Conservation (phyloP, 2,329 filamentous ascomycete species). For the Cladosporium colombiae region DNA sequence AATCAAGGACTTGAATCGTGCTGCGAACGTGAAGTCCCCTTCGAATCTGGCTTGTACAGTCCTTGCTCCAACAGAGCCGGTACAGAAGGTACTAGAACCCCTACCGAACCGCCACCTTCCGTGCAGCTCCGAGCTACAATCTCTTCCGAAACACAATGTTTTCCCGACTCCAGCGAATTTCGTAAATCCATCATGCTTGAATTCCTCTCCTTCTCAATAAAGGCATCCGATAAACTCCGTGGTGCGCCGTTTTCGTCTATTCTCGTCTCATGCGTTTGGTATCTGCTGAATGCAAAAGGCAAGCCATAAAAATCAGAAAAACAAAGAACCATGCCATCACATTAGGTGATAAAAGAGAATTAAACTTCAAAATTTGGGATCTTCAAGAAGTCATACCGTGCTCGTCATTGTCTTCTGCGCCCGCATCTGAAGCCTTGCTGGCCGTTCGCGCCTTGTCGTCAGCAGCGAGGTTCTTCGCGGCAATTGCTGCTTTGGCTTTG, state of each 20-base stretch:
- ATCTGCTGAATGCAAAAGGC: slow-evolving; percentile 17
- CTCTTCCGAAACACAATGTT: too few relatives aligned
- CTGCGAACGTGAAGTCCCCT: too few relatives aligned
- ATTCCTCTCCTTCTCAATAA: background rate
- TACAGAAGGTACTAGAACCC: too few relatives aligned
- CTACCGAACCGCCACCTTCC: too few relatives aligned
- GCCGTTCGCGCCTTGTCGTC: background rate
- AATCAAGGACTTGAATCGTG: too few relatives aligned
- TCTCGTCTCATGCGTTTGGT: slow-evolving; percentile 11
- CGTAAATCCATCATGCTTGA: background rate
- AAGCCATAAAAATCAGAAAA: slow-evolving; percentile 17
- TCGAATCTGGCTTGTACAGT: too few relatives aligned
- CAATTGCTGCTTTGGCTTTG: slow-evolving; percentile 19
- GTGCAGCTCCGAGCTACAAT: too few relatives aligned
- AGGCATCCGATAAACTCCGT: background rate
- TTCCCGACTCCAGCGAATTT: too few relatives aligned
- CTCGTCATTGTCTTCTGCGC: background rate
- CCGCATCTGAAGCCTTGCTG: background rate
- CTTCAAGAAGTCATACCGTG: slow-evolving; percentile 17
- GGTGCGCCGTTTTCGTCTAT: background rate
- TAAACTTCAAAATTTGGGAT: background rate
- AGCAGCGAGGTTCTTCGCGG: background rate
- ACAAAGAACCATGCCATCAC: background rate
- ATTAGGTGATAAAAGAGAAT: background rate
- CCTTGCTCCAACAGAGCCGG: too few relatives aligned